Evolutionary conservation across 2,329 filamentous ascomycete species (phyloP).

Genomic region (Colletotrichum euphorbiae): DNA sequence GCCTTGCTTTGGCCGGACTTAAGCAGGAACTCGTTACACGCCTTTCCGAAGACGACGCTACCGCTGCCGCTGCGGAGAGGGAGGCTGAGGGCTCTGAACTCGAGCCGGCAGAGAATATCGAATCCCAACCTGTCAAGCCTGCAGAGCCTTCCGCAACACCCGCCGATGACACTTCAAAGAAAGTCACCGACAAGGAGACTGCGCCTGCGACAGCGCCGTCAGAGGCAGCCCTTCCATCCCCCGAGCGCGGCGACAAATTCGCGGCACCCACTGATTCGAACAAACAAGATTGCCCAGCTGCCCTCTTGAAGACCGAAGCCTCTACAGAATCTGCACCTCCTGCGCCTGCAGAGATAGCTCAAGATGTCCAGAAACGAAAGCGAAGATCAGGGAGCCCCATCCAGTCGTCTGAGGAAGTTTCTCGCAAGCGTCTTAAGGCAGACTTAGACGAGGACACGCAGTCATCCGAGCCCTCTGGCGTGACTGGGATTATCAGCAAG

Average conservation of each 20-base stretch:
- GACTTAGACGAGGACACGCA: constrained; percentile 42
- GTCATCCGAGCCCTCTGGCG: constrained; percentile 11
- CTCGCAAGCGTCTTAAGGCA: constrained; percentile 66
- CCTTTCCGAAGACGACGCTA: constrained; percentile 59
- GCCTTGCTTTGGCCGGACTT: constrained; percentile 76
- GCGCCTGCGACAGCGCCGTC: not conserved
- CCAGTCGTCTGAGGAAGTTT: constrained; percentile 63
- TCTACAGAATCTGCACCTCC: constrained; percentile 34
- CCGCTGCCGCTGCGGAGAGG: constrained; percentile 7
- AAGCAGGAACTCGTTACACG: constrained; percentile 79
- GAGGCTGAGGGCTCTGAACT: constrained; percentile 27
- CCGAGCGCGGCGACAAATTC: not conserved
- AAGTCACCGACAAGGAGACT: not conserved
- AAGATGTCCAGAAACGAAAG: constrained; percentile 74
- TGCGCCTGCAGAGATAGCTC: constrained; percentile 43
- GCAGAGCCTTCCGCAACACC: constrained; percentile 35
- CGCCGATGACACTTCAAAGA: constrained; percentile 19
- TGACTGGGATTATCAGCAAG: constrained; percentile 17
- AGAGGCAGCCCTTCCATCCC: constrained; percentile 43
- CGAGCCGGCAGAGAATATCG: constrained; percentile 8
- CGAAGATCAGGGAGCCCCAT: constrained; percentile 73
- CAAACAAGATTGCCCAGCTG: constrained; percentile 4
- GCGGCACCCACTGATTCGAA: not conserved
- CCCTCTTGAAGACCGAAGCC: constrained; percentile 8
- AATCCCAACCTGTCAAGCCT: constrained; percentile 30